Percentiles rank a stretch among this genome's conserved stretches.
Evolutionary conservation across 140 eudicot species (phyloP).

Genomic region (Ambrosia hybrid): DNA sequence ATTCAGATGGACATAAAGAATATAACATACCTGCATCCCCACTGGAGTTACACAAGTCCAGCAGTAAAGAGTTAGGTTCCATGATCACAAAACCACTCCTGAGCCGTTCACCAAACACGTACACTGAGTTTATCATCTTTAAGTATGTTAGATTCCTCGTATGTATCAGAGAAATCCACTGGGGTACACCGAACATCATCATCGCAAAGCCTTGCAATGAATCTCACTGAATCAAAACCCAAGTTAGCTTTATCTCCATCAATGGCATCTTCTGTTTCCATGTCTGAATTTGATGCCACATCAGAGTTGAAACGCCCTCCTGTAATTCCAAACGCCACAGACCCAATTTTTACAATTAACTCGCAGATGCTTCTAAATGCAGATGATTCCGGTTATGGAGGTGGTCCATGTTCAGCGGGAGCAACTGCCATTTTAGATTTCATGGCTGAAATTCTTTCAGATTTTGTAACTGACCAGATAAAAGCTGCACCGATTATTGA

Average conservation of each 20-base stretch:
- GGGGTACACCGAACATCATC: conserved; percentile 47
- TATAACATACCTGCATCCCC: conserved; percentile 30
- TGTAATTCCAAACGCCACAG: conserved; percentile 41
- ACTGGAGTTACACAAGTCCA: conserved; percentile 32
- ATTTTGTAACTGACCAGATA: conserved; percentile 78
- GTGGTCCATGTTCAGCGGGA: conserved; percentile 98
- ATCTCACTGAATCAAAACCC: conserved; percentile 47
- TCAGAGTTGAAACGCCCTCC: conserved; percentile 51
- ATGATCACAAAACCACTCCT: conserved; percentile 15
- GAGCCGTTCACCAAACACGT: conserved; percentile 38
- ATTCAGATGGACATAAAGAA: conserved; percentile 28
- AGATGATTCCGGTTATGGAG: conserved; percentile 95
- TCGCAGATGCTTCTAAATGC: conserved; percentile 68
- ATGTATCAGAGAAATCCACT: conserved; percentile 58
- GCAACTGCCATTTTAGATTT: conserved; percentile 93
- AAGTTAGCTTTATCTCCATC: conserved; percentile 58
- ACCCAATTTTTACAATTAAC: conserved; percentile 49
- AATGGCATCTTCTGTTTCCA: conserved; percentile 52
- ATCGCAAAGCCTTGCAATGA: conserved; percentile 56
- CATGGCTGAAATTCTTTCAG: conserved; percentile 92
- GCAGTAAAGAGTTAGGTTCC: conserved; percentile 28
- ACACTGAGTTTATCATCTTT: conserved; percentile 59
- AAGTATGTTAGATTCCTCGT: conserved; percentile 51
- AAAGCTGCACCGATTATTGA: conserved; percentile 67
- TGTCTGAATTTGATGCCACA: conserved; percentile 53